A percentile compares a stretch with the other conserved stretches of the same genome.
Conservation (phyloP, 1,284 basidiomycete genomes). For the Cutaneotrichosporon sp. region DNA sequence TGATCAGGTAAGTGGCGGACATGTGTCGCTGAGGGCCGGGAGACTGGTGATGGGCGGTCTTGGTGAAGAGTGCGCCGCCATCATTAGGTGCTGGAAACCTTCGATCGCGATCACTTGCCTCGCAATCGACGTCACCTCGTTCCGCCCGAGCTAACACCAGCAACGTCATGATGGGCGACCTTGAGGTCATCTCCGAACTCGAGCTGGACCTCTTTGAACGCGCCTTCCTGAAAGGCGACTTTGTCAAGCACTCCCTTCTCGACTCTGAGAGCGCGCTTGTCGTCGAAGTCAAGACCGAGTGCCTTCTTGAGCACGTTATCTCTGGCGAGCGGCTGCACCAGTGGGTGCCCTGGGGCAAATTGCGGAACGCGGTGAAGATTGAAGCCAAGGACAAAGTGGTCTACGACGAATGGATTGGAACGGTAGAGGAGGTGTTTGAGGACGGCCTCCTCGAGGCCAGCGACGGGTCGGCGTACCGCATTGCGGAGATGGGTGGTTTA, state of each 20-base stretch:
- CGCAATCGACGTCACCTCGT: too few species aligned
- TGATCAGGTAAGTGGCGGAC: background rate
- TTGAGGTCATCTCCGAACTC: constrained; percentile 67
- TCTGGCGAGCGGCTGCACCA: constrained; percentile 58
- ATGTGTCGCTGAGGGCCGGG: too few species aligned
- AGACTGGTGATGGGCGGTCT: background rate
- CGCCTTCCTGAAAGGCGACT: constrained; percentile 69
- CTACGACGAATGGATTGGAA: constrained; percentile 81
- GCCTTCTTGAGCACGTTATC: constrained; percentile 69
- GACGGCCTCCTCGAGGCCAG: constrained; percentile 62
- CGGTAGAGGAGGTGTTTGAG: constrained; percentile 66
- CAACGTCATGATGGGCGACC: constrained; percentile 54
- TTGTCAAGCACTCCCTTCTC: constrained; percentile 72
- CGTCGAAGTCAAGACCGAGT: constrained; percentile 58
- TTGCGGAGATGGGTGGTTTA: constrained; percentile 60
- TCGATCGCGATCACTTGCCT: too few species aligned
- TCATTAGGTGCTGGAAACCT: too few species aligned
- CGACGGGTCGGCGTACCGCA: constrained; percentile 59
- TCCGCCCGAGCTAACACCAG: constrained; percentile 13
- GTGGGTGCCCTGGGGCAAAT: constrained; percentile 60
- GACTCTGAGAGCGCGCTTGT: constrained; percentile 75
- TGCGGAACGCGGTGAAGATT: constrained; percentile 53
- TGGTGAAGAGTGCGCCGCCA: background rate
- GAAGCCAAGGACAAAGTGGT: constrained; percentile 75
- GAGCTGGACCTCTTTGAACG: constrained; percentile 72